These are phyloP conservation scores for Batkoa obscura DNA, from an alignment of 371 early-diverging fungal species.

Conservation along the genomic window DNA sequence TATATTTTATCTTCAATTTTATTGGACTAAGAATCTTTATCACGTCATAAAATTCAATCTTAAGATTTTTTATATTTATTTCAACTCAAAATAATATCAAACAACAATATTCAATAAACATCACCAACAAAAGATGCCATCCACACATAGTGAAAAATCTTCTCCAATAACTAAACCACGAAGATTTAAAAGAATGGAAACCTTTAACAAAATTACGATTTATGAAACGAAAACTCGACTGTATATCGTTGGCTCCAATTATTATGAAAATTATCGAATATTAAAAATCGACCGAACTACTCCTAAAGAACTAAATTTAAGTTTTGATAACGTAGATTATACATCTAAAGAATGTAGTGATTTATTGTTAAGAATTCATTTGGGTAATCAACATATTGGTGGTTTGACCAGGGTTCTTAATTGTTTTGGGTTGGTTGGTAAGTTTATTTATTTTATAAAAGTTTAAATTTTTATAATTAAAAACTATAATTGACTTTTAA, in stretches of 20 bases:
- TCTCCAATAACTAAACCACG: too few relatives aligned
- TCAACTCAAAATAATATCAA: too few relatives aligned
- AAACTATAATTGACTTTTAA: slow-evolving; percentile 11
- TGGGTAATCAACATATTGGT: slow-evolving; percentile 55
- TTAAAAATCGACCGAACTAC: slow-evolving; percentile 71
- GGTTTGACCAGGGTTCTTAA: slow-evolving; percentile 45
- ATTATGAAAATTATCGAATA: slow-evolving; percentile 48
- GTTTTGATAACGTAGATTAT: slow-evolving; percentile 51
- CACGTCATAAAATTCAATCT: too few relatives aligned
- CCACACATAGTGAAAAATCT: too few relatives aligned
- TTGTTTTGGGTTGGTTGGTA: slow-evolving; percentile 50
- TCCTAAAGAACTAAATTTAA: slow-evolving; percentile 19
- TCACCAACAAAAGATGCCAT: too few relatives aligned
- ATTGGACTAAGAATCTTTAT: too few relatives aligned
- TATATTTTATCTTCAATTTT: too few relatives aligned
- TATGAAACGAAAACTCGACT: slow-evolving; percentile 70
- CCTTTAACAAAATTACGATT: slow-evolving; percentile 29
- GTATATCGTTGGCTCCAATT: slow-evolving; percentile 68
- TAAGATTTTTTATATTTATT: too few relatives aligned
- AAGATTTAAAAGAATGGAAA: background rate
- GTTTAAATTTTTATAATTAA: background rate
- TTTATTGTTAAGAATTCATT: slow-evolving; percentile 58
- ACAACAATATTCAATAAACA: too few relatives aligned
- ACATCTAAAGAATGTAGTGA: slow-evolving; percentile 47
- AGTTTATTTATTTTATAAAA: background rate